These are phyloP conservation scores for Microcyclospora tardicrescens DNA, from an alignment of 2,329 filamentous ascomycete species.

Conservation along the genomic window DNA sequence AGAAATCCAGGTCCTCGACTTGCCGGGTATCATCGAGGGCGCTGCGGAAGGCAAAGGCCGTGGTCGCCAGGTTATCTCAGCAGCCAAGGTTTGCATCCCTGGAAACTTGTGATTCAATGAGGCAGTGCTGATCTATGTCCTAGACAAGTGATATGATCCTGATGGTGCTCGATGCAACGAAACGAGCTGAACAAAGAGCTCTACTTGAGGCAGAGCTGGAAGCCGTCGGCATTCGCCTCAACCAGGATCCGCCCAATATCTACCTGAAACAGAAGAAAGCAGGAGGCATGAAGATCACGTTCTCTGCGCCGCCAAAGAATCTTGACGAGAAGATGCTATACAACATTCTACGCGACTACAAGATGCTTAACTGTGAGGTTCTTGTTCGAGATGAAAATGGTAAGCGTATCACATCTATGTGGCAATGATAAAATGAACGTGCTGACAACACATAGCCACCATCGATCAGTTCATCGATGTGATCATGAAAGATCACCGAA, in stretches of 20 bases:
- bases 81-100: constrained; percentile 55
- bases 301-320: constrained; percentile 74
- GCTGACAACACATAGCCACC: constrained; percentile 44
- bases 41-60: constrained; percentile 90
- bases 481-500: constrained; percentile 97
- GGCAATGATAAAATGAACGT: background rate
- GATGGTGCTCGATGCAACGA: constrained; percentile 95
- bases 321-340: constrained; percentile 97
- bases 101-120: background rate
- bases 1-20: constrained; percentile 93
- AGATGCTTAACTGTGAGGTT: constrained; percentile 95
- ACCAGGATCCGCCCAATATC: constrained; percentile 92
- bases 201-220: constrained; percentile 86
- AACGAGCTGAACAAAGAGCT: constrained; percentile 83
- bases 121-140: constrained; percentile 3
- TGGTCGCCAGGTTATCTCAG: constrained; percentile 91
- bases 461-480: constrained; percentile 98
- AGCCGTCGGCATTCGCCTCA: constrained; percentile 85
- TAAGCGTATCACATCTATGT: constrained; percentile 15
- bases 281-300: constrained; percentile 97
- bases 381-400: constrained; percentile 84
- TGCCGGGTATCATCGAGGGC: constrained; percentile 96
- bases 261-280: constrained; percentile 94
- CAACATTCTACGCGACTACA: constrained; percentile 97
- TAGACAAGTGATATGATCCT: constrained; percentile 87